phyloP scores from a whole-genome alignment of 805 yeast genomes.

The Metschnikowia lachancei region DNA sequence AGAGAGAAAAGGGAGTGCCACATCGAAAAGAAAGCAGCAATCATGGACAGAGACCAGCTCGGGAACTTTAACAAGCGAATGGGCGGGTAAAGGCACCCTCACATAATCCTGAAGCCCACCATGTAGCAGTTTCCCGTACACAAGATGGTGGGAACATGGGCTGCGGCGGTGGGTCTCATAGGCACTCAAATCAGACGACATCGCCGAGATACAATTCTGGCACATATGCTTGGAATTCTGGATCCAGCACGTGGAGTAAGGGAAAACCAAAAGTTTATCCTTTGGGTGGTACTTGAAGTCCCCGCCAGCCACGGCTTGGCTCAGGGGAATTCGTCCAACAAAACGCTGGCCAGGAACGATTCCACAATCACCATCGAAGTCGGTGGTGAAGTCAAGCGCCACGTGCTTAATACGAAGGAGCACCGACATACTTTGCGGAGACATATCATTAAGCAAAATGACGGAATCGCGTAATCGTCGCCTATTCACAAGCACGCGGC shows the following conservation, averaged over 20 bases:
- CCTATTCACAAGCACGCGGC: slow-evolving; percentile 5
- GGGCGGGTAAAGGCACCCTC: slow-evolving; percentile 25
- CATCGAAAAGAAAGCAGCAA: slow-evolving; percentile 32
- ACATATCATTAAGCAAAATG: slow-evolving; percentile 12
- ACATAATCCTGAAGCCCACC: slow-evolving; percentile 43
- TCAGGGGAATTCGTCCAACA: slow-evolving; percentile 28
- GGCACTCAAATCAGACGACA: slow-evolving; percentile 2
- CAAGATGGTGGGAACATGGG: slow-evolving; percentile 26
- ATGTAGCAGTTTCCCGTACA: slow-evolving; percentile 34
- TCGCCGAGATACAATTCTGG: slow-evolving; percentile 20
- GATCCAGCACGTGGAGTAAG: slow-evolving; percentile 33
- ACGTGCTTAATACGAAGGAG: slow-evolving; percentile 19
- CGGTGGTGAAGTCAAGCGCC: slow-evolving; percentile 14
- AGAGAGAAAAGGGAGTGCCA: slow-evolving; percentile 35
- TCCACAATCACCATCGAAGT: slow-evolving; percentile 5
- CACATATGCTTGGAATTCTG: slow-evolving; percentile 21
- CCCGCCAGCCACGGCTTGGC: slow-evolving; percentile 10
- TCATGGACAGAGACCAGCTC: slow-evolving; percentile 35
- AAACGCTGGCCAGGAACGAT: slow-evolving; percentile 37
- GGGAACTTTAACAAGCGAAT: slow-evolving; percentile 30
- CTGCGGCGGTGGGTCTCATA: slow-evolving; percentile 16
- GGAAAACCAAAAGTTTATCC: slow-evolving; percentile 28
- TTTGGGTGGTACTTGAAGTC: slow-evolving; percentile 1
- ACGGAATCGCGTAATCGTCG: slow-evolving; percentile 11
- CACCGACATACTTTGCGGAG: slow-evolving; percentile 4